Conservation (phyloP, 371 early-diverging fungal genomes). For the Zychaea mexicana region DNA sequence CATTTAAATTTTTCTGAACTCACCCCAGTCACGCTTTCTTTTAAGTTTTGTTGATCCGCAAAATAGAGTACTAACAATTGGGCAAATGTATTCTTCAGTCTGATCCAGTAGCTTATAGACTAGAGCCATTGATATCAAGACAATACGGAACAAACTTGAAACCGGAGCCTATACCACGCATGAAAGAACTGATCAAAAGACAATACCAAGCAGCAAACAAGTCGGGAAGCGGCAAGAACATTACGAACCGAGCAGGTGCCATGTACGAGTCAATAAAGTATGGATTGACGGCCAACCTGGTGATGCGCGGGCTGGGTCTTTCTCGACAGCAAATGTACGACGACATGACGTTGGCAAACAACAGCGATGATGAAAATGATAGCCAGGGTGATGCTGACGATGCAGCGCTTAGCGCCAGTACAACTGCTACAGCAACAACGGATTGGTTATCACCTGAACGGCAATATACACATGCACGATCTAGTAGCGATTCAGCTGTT, state of each 20-base stretch:
- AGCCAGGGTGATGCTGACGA: conserved; percentile 8
- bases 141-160: conserved; percentile 52
- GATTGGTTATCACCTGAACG: neutral
- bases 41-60: too few species aligned
- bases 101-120: conserved; percentile 65
- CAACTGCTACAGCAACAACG: neutral
- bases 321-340: conserved; percentile 45
- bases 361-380: conserved; percentile 18
- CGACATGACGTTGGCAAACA: conserved; percentile 29
- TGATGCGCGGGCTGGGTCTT: conserved; percentile 59
- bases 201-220: conserved; percentile 62
- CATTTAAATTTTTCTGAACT: too few species aligned
- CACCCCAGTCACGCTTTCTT: too few species aligned
- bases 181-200: conserved; percentile 77
- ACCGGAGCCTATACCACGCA: conserved; percentile 76
- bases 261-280: conserved; percentile 67
- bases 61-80: too few species aligned
- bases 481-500: conserved; percentile 35
- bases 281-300: conserved; percentile 58
- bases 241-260: conserved; percentile 72
- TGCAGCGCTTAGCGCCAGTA: neutral
- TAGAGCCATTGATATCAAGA: conserved; percentile 73
- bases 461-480: conserved; percentile 19
- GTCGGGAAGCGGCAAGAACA: conserved; percentile 69
- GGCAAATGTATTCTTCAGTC: conserved; percentile 18